Conservation (phyloP, 2,329 filamentous ascomycete species). For the Xylariales sp. region DNA sequence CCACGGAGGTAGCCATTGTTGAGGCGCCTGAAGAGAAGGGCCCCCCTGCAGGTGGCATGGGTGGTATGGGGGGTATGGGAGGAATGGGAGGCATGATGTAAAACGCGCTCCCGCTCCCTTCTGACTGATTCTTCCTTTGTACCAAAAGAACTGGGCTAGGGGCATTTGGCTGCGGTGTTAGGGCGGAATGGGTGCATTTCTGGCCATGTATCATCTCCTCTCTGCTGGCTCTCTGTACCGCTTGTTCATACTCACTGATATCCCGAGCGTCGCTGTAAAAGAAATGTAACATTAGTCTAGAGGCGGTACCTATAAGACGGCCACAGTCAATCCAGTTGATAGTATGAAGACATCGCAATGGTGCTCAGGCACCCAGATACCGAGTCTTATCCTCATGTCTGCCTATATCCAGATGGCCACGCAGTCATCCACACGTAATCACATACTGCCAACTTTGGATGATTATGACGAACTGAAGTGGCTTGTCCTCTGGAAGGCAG, state of each 20-base stretch:
- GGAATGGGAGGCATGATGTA: constrained; percentile 60
- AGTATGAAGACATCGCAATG: too few species aligned
- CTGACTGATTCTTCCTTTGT: constrained; percentile 22
- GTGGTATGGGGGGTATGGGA: constrained; percentile 44
- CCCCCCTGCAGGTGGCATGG: constrained; percentile 58
- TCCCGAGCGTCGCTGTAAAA: constrained; percentile 27
- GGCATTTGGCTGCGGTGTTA: constrained; percentile 49
- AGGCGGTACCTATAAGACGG: constrained; percentile 3
- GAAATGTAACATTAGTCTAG: constrained; percentile 24
- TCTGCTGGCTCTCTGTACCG: constrained; percentile 20
- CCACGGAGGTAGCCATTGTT: constrained; percentile 96
- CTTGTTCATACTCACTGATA: constrained; percentile 26
- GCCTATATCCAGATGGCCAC: too few species aligned
- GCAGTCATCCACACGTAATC: too few species aligned
- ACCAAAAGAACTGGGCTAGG: constrained; percentile 31
- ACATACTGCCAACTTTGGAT: too few species aligned
- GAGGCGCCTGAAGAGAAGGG: constrained; percentile 92
- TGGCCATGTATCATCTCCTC: constrained; percentile 35
- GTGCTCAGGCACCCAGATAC: too few species aligned
- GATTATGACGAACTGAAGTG: too few species aligned
- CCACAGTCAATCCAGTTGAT: too few species aligned
- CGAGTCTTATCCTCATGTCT: too few species aligned
- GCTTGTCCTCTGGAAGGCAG: too few species aligned
- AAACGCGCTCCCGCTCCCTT: constrained; percentile 23
- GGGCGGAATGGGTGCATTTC: constrained; percentile 31